Evolutionary conservation across 805 yeast species (phyloP), one percentile per base, ranked within the genome.

Genomic region (Kazachstania psychrophila): DNA sequence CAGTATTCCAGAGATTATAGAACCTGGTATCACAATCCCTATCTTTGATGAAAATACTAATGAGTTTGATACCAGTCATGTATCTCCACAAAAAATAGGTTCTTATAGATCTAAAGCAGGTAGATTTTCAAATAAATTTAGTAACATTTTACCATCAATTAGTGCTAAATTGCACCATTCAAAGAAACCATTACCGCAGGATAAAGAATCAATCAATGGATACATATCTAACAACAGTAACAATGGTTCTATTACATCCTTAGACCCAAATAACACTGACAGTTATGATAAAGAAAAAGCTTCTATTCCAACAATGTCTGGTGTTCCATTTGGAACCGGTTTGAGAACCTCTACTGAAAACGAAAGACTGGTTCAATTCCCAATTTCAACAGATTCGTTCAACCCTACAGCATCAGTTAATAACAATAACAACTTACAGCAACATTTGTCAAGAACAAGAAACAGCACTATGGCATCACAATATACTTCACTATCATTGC

Each of bases 21-120:
- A 49, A 20, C 58, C 60, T 2, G 58, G 58, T 23, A 51, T 49
- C 16, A 51, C 54, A 6, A 49, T 55, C 23, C 59, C 60, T 2
- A 53, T 53, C 17, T 51, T 45, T 35, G 58, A 54, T 28, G 60
- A 54, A 11, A 49, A 48, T 32, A 41, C 29, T 23, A 35, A 17
- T 23, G 28, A 14, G 5, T 17, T 19, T 12, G 27, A 17, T 6
- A 18, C 28, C 3, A 16, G 16, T 5, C 16, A 8, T 26, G 17
- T 19, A 16, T 25, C 30, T 3, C 44, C 54, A 4, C 60, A 58
- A 32, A 58, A 52, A 36, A 38, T 58, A 13, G 63, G 63, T 3
- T 54, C 61, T 3, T 58, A 58, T 30, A 47, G 63, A 31, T 47
- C 56, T n/a, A 50, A 54, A 28, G 56, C 60, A 4, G 60, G 59